A percentile compares a stretch with the other conserved stretches of the same genome.
These are phyloP conservation scores for Scleroderma bovista DNA, from an alignment of 768 basidiomycete species.

Conservation along the genomic window DNA sequence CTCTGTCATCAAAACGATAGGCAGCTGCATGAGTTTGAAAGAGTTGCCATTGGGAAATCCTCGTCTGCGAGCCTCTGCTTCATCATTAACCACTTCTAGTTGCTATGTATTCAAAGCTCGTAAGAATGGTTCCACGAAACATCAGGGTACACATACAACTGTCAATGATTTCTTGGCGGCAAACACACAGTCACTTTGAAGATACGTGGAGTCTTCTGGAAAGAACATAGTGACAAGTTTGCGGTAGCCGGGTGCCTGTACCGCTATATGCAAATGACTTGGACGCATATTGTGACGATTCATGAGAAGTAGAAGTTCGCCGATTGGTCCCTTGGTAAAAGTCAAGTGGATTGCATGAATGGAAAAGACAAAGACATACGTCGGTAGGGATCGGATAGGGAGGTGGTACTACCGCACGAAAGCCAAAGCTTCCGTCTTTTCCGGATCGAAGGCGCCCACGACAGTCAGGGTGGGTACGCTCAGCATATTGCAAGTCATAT, in stretches of 20 bases:
- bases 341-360: constrained; percentile 8
- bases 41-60: constrained; percentile 40
- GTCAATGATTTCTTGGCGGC: constrained; percentile 76
- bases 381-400: constrained; percentile 74
- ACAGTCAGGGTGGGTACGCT: constrained; percentile 60
- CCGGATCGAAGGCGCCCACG: constrained; percentile 57
- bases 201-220: constrained; percentile 60
- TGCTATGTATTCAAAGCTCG: constrained; percentile 31
- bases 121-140: not conserved
- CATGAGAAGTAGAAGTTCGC: constrained; percentile 47
- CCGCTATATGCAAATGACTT: constrained; percentile 71
- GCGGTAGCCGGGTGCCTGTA: constrained; percentile 67
- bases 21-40: constrained; percentile 43
- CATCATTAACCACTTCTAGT: constrained; percentile 48
- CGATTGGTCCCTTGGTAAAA: constrained; percentile 57
- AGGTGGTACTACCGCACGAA: constrained; percentile 62
- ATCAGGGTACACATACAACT: constrained; percentile 46
- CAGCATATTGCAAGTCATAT: constrained; percentile 49
- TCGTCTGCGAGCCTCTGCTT: constrained; percentile 47
- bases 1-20: constrained; percentile 41
- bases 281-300: constrained; percentile 74
- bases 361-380: constrained; percentile 28
- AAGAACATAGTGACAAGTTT: constrained; percentile 74
- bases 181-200: constrained; percentile 72
- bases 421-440: constrained; percentile 61